Base-by-base conservation (phyloP, 2,329 filamentous ascomycete genomes). In the Beauveria varroae region DNA sequence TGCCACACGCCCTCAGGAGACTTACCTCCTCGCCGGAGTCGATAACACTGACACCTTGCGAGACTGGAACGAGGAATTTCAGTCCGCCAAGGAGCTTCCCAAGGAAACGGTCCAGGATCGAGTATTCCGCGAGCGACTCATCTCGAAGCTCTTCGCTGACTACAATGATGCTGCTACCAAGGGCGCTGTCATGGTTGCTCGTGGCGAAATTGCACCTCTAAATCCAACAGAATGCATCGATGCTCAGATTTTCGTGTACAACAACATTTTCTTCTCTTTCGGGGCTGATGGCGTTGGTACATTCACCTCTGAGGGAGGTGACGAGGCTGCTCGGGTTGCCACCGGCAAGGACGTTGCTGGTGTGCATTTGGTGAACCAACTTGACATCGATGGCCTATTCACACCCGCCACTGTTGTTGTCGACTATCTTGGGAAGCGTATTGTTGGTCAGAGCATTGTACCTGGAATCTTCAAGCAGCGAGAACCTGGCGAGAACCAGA, bases 211-310 rank as follows among this genome's bases (percentile, higher is more conserved):
- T 65, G 87, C 92, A 22, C 91, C 95, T 7, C 78, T 99, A 60
- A 99, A 99, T 77, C 96, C 95, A 7, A 98, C 93, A 0, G 95
- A 99, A 76, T 87, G 83, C 65, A 86, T 83, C 67, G 93, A 99
- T 73, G 95, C 95, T 4, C 95, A 99, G 74, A 99, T 99, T 66
- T 99, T 96, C 70, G 93, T 99, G 26, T 97, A 98, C 80, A 98
- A 98, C 81, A 99, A 99, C 76, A 92, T 99, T 67, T 99, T 99
- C 80, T 99, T 96, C 80, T 98, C 95, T 0, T 98, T 97, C 68
- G 95, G 95, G 64, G 93, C 95, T 50, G 95, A 99, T 73, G 96
- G 95, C 57, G 95, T 98, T 51, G 93, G 95, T 49, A 99, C 95
- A 18, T 99, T 99, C 74, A 93, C 92, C 12, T 93, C 89, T 3